These are phyloP conservation scores for Delphinella strobiligena DNA, from an alignment of 2,329 filamentous ascomycete genomes.

Conservation along the genomic window DNA sequence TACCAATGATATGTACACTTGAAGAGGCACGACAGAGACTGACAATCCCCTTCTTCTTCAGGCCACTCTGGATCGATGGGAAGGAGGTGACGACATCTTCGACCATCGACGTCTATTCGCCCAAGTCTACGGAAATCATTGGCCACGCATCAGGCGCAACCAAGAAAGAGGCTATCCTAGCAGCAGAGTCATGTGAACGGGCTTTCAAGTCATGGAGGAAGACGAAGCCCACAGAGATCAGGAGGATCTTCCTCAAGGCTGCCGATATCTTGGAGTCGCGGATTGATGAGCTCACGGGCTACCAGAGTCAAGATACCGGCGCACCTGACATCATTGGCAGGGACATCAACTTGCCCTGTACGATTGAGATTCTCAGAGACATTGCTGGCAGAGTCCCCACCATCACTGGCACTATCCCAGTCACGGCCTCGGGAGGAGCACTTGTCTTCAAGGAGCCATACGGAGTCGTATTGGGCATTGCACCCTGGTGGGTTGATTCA, in stretches of 20 bases:
- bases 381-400: slow-evolving; percentile 18
- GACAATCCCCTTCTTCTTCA: too few species aligned
- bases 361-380: slow-evolving; percentile 15
- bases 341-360: slow-evolving; percentile 16
- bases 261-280: slow-evolving; percentile 27
- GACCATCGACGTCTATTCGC: slow-evolving; percentile 43
- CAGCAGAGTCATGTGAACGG: slow-evolving; percentile 46
- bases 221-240: slow-evolving; percentile 45
- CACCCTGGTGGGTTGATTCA: slow-evolving; percentile 42
- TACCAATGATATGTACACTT: too few species aligned
- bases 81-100: slow-evolving; percentile 30
- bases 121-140: slow-evolving; percentile 37
- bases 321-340: slow-evolving; percentile 26
- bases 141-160: slow-evolving; percentile 45
- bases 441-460: slow-evolving; percentile 46
- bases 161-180: slow-evolving; percentile 41
- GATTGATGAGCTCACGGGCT: slow-evolving; percentile 45
- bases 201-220: slow-evolving; percentile 59
- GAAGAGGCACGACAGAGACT: too few species aligned
- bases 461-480: slow-evolving; percentile 48
- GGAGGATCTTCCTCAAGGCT: slow-evolving; percentile 58
- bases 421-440: slow-evolving; percentile 18
- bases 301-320: slow-evolving; percentile 48
- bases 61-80: slow-evolving; percentile 32
- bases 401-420: slow-evolving; percentile 16